A percentile compares a stretch with the other conserved stretches of the same genome.
Evolutionary conservation across 192 early-diverging fungal species (phyloP).

Genomic region (Thamnidium elegans): DNA sequence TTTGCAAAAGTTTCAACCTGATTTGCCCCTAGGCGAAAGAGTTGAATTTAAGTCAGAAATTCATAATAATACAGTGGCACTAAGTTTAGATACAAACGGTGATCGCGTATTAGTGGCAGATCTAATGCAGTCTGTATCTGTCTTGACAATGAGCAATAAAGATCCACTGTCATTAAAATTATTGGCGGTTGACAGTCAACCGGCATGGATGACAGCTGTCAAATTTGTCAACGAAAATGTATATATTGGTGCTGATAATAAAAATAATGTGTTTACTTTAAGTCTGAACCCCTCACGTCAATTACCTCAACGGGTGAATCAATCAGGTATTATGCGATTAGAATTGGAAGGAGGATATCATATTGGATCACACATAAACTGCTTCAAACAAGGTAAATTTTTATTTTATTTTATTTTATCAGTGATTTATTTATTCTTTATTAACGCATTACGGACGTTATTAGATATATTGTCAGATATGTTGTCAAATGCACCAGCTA

Average conservation of each 20-base stretch:
- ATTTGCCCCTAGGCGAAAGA: background rate
- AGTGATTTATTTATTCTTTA: no score
- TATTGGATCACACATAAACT: conserved; percentile 80
- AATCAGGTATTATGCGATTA: conserved; percentile 28
- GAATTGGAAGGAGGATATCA: conserved; percentile 67
- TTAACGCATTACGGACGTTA: no score
- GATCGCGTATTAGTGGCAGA: conserved; percentile 81
- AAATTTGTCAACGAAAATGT: conserved; percentile 57
- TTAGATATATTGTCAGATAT: background rate
- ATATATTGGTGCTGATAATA: conserved; percentile 59
- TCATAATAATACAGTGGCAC: conserved; percentile 55
- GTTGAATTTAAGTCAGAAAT: conserved; percentile 29
- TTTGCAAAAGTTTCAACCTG: conserved; percentile 13
- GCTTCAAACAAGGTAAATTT: conserved; percentile 64
- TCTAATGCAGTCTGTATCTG: conserved; percentile 71
- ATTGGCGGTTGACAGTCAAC: conserved; percentile 58
- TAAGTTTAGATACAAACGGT: conserved; percentile 57
- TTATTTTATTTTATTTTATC: background rate
- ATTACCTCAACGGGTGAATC: conserved; percentile 39
- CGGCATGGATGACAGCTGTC: conserved; percentile 64
- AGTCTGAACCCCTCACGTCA: conserved; percentile 48
- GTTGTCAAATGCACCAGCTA: background rate
- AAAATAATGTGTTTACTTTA: conserved; percentile 58
- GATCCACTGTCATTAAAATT: conserved; percentile 43
- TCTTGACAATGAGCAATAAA: conserved; percentile 50